phyloP scores from a whole-genome alignment of 2,329 filamentous ascomycete genomes.

The Pyrenochaeta sp. region DNA sequence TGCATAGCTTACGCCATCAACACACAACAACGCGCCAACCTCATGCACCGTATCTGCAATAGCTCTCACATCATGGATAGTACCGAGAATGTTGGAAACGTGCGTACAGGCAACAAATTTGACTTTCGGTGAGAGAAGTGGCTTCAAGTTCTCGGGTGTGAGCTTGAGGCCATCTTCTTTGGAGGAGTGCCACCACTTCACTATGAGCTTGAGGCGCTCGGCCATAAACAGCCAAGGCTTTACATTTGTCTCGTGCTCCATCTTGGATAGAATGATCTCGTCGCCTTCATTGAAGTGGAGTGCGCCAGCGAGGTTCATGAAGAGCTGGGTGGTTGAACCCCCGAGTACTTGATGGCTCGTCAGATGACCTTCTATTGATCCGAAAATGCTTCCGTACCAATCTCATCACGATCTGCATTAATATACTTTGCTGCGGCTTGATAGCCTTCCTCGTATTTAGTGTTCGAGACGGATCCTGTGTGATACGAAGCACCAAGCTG shows the following conservation, averaged over 20 bases:
- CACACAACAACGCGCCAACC: constrained; percentile 69
- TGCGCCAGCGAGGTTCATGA: constrained; percentile 68
- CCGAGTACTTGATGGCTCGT: constrained; percentile 65
- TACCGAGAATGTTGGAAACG: constrained; percentile 76
- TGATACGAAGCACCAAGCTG: constrained; percentile 78
- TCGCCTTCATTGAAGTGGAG: constrained; percentile 56
- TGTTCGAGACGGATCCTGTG: constrained; percentile 66
- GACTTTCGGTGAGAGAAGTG: constrained; percentile 70
- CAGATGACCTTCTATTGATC: background rate
- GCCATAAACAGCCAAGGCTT: constrained; percentile 77
- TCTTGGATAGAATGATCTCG: constrained; percentile 73
- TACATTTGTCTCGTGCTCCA: constrained; percentile 83
- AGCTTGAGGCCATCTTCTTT: constrained; percentile 64
- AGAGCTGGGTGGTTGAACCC: constrained; percentile 77
- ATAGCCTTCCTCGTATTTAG: constrained; percentile 67
- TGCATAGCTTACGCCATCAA: constrained; percentile 80
- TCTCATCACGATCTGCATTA: constrained; percentile 71
- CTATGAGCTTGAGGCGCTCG: constrained; percentile 63
- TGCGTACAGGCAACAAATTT: constrained; percentile 78
- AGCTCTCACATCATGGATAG: constrained; percentile 69
- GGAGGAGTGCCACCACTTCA: constrained; percentile 74
- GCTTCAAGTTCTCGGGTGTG: constrained; percentile 63
- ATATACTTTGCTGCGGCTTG: constrained; percentile 74
- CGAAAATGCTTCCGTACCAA: constrained; percentile 56
- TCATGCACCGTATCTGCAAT: constrained; percentile 62